Conservation (phyloP, 805 yeast species). For the Myxozyma neotropica region DNA sequence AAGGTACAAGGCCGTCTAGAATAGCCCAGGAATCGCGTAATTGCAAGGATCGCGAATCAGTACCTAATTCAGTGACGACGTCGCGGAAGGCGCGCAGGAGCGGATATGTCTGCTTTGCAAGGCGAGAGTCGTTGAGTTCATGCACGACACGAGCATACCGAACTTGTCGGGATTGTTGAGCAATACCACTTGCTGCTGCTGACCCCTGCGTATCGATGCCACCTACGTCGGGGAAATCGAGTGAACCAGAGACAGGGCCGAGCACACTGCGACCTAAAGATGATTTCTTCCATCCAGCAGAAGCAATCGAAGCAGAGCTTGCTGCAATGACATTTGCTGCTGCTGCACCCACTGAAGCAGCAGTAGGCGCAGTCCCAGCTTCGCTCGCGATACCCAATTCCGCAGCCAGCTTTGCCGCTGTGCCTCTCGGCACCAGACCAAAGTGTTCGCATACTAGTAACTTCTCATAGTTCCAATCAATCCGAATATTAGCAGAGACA, state of each 20-base stretch:
- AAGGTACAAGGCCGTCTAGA: slow-evolving; percentile 51
- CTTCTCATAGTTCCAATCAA: slow-evolving; percentile 84
- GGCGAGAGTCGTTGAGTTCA: slow-evolving; percentile 67
- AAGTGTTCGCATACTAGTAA: slow-evolving; percentile 72
- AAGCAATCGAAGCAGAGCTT: not conserved
- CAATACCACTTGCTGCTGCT: slow-evolving; percentile 21
- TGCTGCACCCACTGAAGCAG: not conserved
- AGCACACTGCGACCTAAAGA: slow-evolving; percentile 43
- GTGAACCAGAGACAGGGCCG: slow-evolving; percentile 40
- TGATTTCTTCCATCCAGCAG: slow-evolving; percentile 42
- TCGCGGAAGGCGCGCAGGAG: slow-evolving; percentile 63
- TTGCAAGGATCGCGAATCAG: slow-evolving; percentile 69
- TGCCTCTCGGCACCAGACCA: slow-evolving; percentile 51
- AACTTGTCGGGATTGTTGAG: slow-evolving; percentile 39
- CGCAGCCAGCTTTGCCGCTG: slow-evolving; percentile 22
- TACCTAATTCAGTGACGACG: slow-evolving; percentile 51
- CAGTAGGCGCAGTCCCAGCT: slow-evolving; percentile 7
- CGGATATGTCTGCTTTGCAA: slow-evolving; percentile 47
- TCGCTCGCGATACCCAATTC: slow-evolving; percentile 32
- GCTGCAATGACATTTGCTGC: not conserved
- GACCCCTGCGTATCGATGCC: slow-evolving; percentile 15
- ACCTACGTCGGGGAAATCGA: slow-evolving; percentile 40
- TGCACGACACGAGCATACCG: slow-evolving; percentile 71
- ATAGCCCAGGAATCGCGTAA: slow-evolving; percentile 75
- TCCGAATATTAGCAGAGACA: slow-evolving; percentile 67